phyloP scores from a whole-genome alignment of 495 filamentous ascomycete genomes.

The Penicillium soppii region DNA sequence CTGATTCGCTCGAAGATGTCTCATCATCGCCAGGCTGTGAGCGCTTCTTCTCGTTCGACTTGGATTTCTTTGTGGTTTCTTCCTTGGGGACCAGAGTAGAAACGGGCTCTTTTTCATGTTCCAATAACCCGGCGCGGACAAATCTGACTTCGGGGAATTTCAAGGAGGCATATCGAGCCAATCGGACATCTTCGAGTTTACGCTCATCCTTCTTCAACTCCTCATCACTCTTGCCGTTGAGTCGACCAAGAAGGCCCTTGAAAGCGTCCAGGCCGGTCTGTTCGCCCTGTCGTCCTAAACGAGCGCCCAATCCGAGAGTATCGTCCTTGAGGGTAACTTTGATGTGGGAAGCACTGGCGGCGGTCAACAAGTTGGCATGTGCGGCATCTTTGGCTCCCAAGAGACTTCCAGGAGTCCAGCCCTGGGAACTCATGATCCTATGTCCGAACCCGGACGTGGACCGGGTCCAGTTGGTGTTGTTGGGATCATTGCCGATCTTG shows the following conservation, averaged over 20 bases:
- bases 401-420: constrained; percentile 81
- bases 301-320: constrained; percentile 83
- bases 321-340: constrained; percentile 82
- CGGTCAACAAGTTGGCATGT: constrained; percentile 72
- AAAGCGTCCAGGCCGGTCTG: constrained; percentile 83
- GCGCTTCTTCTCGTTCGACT: constrained; percentile 13
- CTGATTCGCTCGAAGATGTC: constrained; percentile 6
- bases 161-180: constrained; percentile 63
- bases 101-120: constrained; percentile 59
- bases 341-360: constrained; percentile 75
- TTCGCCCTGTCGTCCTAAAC: constrained; percentile 59
- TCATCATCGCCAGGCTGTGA: constrained; percentile 9
- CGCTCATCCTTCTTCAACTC: constrained; percentile 64
- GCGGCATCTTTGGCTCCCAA: constrained; percentile 72
- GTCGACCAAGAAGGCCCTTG: constrained; percentile 76
- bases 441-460: constrained; percentile 83
- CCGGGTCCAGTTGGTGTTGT: constrained; percentile 87
- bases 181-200: constrained; percentile 58
- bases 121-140: constrained; percentile 74
- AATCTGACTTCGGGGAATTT: constrained; percentile 77
- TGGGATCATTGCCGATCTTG: constrained; percentile 85
- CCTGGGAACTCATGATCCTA: constrained; percentile 78
- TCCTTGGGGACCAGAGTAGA: constrained; percentile 22
- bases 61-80: constrained; percentile 16
- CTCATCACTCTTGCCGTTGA: constrained; percentile 82